These are phyloP conservation scores for Bipolaris gigantea DNA, from an alignment of 2,329 filamentous ascomycete species.

Conservation along the genomic window DNA sequence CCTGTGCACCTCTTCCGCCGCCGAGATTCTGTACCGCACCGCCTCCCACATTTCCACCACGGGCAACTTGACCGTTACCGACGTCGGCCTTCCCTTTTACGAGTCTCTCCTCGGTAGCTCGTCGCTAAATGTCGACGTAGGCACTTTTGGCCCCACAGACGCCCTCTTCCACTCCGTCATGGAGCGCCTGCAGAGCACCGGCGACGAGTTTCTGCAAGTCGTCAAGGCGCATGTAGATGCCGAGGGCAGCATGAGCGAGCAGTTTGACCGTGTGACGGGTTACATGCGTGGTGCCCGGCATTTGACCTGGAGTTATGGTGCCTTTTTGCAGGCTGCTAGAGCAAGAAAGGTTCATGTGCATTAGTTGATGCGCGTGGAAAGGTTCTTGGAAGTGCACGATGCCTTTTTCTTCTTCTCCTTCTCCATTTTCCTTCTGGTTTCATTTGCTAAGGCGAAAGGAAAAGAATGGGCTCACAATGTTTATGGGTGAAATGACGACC, in stretches of 20 bases:
- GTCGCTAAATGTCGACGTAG: slow-evolving; percentile 22
- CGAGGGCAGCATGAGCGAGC: slow-evolving; percentile 49
- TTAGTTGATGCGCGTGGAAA: slow-evolving; percentile 5
- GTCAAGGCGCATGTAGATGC: slow-evolving; percentile 45
- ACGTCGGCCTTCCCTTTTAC: slow-evolving; percentile 43
- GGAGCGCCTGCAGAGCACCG: slow-evolving; percentile 37
- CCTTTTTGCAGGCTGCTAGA: slow-evolving; percentile 46
- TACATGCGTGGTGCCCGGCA: slow-evolving; percentile 47
- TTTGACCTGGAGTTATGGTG: slow-evolving; percentile 52
- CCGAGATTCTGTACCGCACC: slow-evolving; percentile 46
- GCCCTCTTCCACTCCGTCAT: slow-evolving; percentile 36
- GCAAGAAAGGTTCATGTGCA: slow-evolving; percentile 30
- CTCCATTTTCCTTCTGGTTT: background rate
- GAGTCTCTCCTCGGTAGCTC: slow-evolving; percentile 35
- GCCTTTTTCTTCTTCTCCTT: background rate
- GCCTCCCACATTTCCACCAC: slow-evolving; percentile 34
- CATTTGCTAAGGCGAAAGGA: background rate
- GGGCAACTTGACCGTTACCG: slow-evolving; percentile 37
- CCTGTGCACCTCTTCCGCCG: slow-evolving; percentile 48
- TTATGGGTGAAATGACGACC: background rate
- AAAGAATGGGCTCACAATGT: background rate
- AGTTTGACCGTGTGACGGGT: slow-evolving; percentile 48
- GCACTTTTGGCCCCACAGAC: slow-evolving; percentile 33
- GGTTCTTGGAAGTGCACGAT: too few relatives aligned
- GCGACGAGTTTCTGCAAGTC: slow-evolving; percentile 48